Percentiles rank a stretch among this genome's conserved stretches.
Evolutionary conservation across 768 basidiomycete species (phyloP).

Genomic region (Rhizopogon roseolus): DNA sequence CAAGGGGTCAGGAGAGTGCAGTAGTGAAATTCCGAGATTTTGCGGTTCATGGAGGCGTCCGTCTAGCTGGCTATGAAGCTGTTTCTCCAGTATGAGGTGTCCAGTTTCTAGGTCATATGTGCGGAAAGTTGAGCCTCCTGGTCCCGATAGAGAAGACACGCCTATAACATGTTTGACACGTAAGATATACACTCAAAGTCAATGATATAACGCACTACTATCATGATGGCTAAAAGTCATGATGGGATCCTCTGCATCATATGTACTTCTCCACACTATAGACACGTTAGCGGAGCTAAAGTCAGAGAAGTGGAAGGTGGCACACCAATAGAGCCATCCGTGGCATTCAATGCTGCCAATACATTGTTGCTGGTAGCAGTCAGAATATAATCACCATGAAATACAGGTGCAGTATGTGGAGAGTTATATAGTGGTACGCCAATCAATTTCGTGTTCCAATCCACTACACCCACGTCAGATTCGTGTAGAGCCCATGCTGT

Average conservation of each 20-base stretch:
- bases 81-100: slow-evolving; percentile 58
- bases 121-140: slow-evolving; percentile 64
- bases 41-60: slow-evolving; percentile 48
- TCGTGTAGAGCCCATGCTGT: slow-evolving; percentile 52
- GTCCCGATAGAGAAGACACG: slow-evolving; percentile 71
- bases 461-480: slow-evolving; percentile 74
- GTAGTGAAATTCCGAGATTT: slow-evolving; percentile 51
- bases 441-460: slow-evolving; percentile 80
- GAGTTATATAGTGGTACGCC: slow-evolving; percentile 64
- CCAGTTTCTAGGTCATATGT: slow-evolving; percentile 64
- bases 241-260: slow-evolving; percentile 66
- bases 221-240: slow-evolving; percentile 54
- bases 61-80: slow-evolving; percentile 42
- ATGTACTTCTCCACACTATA: slow-evolving; percentile 77
- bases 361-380: slow-evolving; percentile 73
- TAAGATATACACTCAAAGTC: background rate
- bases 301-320: slow-evolving; percentile 1
- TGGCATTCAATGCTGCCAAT: slow-evolving; percentile 64
- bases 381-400: slow-evolving; percentile 57
- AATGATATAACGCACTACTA: slow-evolving; percentile 41
- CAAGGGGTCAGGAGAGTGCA: slow-evolving; percentile 30
- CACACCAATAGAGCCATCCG: slow-evolving; percentile 70
- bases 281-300: slow-evolving; percentile 4
- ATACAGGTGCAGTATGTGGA: slow-evolving; percentile 50
- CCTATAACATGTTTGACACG: slow-evolving; percentile 32